Conservation (phyloP, 1,139 yeast genomes). For the Nadsonia starkeyi-henricii region DNA sequence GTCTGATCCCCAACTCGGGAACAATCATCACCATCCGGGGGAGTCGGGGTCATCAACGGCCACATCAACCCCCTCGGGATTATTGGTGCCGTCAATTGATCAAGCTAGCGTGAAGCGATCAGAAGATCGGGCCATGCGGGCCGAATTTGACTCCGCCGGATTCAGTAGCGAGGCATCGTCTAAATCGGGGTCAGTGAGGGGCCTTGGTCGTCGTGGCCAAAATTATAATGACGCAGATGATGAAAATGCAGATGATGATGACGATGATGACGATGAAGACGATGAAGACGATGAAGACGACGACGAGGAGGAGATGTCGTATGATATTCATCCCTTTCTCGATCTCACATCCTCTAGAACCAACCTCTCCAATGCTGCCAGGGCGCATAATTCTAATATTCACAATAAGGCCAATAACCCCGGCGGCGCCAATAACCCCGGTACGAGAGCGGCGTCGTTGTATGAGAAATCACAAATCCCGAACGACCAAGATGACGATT, state of each 20-base stretch:
- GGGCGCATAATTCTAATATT: conserved; percentile 5
- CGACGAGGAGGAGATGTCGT: conserved; percentile 6
- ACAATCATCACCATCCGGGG: no score
- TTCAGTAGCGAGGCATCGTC: no score
- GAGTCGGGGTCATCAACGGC: no score
- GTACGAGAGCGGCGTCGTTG: not conserved
- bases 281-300: conserved; percentile 5
- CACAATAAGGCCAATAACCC: conserved; percentile 9
- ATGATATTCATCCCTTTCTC: conserved; percentile 6
- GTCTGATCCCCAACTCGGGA: no score
- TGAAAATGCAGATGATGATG: conserved; percentile 3
- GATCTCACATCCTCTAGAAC: conserved; percentile 14
- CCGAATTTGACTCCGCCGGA: no score
- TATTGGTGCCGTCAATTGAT: no score
- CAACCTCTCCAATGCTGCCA: conserved; percentile 13
- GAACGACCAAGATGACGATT: conserved; percentile 16
- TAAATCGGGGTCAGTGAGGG: no score
- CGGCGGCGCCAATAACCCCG: conserved; percentile 9
- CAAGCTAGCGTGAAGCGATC: no score
- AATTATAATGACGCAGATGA: conserved; percentile 5
- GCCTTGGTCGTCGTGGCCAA: no score
- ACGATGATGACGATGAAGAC: conserved; percentile 1
- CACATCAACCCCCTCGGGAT: no score
- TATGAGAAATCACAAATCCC: conserved; percentile 4
- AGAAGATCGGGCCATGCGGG: no score